Evolutionary conservation across 2,329 filamentous ascomycete genomes (phyloP).

Genomic region (Phyllosticta citrichinensis): DNA sequence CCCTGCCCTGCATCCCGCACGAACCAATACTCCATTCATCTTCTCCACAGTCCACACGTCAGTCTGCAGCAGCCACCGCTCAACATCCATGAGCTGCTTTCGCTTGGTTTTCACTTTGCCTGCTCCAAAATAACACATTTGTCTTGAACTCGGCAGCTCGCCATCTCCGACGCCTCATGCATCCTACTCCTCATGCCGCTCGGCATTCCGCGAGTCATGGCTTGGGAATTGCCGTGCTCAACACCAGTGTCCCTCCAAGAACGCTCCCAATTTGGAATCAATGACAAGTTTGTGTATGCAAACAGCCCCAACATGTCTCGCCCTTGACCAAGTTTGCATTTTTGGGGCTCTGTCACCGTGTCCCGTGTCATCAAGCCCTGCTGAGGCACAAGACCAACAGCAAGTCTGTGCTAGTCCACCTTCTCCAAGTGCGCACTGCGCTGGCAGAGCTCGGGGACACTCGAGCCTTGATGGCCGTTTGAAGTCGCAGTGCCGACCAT

Average conservation of each 20-base stretch:
- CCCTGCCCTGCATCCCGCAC: background rate
- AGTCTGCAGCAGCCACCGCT: background rate
- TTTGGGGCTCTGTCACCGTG: background rate
- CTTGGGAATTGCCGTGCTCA: background rate
- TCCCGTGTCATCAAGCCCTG: background rate
- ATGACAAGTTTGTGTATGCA: background rate
- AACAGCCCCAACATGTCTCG: background rate
- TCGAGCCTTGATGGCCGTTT: background rate
- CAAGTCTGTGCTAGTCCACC: background rate
- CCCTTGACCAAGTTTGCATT: background rate
- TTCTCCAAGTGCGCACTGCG: background rate
- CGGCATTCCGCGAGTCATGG: background rate
- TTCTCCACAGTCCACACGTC: background rate
- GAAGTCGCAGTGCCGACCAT: background rate
- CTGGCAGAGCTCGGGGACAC: background rate
- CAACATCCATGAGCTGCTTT: background rate
- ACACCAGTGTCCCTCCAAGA: background rate
- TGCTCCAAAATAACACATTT: background rate
- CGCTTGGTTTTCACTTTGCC: background rate
- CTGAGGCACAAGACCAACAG: background rate
- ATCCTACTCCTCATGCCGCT: background rate
- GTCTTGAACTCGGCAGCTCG: background rate
- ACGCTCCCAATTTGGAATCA: background rate
- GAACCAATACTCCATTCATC: background rate
- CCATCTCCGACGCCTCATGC: background rate